These are phyloP conservation scores for Boletus edulis DNA, from an alignment of 768 basidiomycete species.

Conservation along the genomic window DNA sequence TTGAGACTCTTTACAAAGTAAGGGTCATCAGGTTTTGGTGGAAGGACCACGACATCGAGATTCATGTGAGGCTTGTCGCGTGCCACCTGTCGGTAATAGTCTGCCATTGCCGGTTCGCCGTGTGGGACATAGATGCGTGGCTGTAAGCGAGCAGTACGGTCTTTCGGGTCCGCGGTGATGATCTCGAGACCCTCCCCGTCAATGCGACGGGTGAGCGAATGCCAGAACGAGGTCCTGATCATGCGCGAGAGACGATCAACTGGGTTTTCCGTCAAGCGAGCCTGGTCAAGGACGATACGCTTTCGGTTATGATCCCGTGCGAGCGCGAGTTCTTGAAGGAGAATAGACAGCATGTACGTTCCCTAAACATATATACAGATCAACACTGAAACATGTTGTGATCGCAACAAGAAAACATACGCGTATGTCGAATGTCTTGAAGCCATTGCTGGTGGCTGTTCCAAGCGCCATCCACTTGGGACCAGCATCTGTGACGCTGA, in stretches of 20 bases:
- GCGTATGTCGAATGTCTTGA: conserved; percentile 95
- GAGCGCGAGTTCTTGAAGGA: conserved; percentile 97
- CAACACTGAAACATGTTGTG: conserved; percentile 5
- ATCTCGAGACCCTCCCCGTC: conserved; percentile 97
- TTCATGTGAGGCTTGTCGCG: conserved; percentile 91
- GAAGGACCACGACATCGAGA: conserved; percentile 89
- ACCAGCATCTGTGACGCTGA: conserved; percentile 93
- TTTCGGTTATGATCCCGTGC: conserved; percentile 94
- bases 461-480: conserved; percentile 96
- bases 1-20: conserved; percentile 90
- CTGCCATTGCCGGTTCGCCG: conserved; percentile 90
- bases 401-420: conserved; percentile 40
- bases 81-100: conserved; percentile 92
- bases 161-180: conserved; percentile 98
- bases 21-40: conserved; percentile 83
- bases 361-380: conserved; percentile 51
- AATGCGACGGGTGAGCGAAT: conserved; percentile 92
- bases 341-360: conserved; percentile 99
- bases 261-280: conserved; percentile 95
- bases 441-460: conserved; percentile 96
- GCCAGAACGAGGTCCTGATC: conserved; percentile 99
- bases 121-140: conserved; percentile 95
- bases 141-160: conserved; percentile 84
- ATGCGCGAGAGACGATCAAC: conserved; percentile 95
- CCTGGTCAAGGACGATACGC: conserved; percentile 97